Base-by-base conservation (phyloP, 306 rosid genomes). In the Hippophae gyantsensis region DNA sequence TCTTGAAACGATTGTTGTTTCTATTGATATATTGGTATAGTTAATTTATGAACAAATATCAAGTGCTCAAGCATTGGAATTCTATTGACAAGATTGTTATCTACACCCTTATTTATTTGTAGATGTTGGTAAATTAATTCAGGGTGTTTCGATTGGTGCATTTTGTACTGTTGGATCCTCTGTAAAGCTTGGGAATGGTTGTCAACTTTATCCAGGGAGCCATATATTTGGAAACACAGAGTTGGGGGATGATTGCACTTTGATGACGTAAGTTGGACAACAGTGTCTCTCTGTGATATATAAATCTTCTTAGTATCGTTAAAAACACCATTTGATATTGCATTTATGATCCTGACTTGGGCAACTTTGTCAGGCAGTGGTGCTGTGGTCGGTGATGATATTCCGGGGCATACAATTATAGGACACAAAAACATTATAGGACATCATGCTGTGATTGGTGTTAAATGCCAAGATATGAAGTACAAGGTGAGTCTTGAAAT, bases 91-190 rank as follows among this genome's bases (percentile, higher is more conserved):
- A 48, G 51, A 66, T 49, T 66, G 27, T 40, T 41, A 14, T 43
- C 23, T 13, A 3, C 53, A 12, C 38, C 50, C 43, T 60, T 56
- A 49, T 47, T 40, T 44, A 38, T 52, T 67, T 55, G 63, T 58
- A 48, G 43, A 58, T 55, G 42, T 58, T 54, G 25, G 38, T 65
- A 52, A 52, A 46, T 42, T 53, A 13, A 48, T 44, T 65, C 77
- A 87, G 96, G 95, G 86, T 65, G 89, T 86, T 69, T 85, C 92
- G 10, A 69, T 92, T 71, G 99, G 99, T 48, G 95, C 99, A 40
- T 92, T 92, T 73, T 92, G 97, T 72, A 74, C 99, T 42, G 78
- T 92, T 68, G 86, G 99, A 55, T 72, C 93, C 63, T 80, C 77
- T 1, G 80, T 83, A 10, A 88, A 80, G 73, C 73, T 92, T 13